Conservation (phyloP, 2,329 filamentous ascomycete genomes). For the Chaetomiaceae sp. region DNA sequence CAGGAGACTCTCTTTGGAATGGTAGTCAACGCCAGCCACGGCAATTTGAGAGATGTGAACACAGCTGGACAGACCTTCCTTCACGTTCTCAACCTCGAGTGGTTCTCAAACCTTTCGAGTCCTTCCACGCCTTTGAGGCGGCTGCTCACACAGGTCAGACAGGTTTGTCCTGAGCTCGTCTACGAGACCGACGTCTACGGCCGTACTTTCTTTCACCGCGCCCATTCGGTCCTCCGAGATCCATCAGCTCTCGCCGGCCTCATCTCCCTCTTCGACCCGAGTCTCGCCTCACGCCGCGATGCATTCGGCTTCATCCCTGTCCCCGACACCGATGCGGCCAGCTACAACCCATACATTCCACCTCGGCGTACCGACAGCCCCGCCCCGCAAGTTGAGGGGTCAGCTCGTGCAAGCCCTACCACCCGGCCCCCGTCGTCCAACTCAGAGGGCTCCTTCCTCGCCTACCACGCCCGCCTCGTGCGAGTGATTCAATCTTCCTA, state of each 20-base stretch:
- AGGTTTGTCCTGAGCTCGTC: slow-evolving; percentile 29
- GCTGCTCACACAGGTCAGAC: slow-evolving; percentile 29
- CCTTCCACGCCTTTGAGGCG: slow-evolving; percentile 25
- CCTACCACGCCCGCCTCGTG: slow-evolving; percentile 35
- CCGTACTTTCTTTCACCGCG: slow-evolving; percentile 48
- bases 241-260: slow-evolving; percentile 31
- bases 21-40: slow-evolving; percentile 21
- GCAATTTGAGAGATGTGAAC: slow-evolving; percentile 33
- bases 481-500: slow-evolving; percentile 34
- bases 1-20: slow-evolving; percentile 29
- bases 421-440: slow-evolving; percentile 23
- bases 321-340: slow-evolving; percentile 20
- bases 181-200: slow-evolving; percentile 45
- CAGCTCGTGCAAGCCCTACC: slow-evolving; percentile 14
- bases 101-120: slow-evolving; percentile 30
- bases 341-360: slow-evolving; percentile 26
- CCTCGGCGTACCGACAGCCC: slow-evolving; percentile 18
- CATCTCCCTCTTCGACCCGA: slow-evolving; percentile 32
- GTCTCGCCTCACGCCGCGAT: slow-evolving; percentile 39
- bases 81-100: slow-evolving; percentile 37
- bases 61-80: slow-evolving; percentile 46
- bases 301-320: slow-evolving; percentile 41
- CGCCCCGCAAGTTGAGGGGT: slow-evolving; percentile 17
- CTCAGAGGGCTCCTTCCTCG: slow-evolving; percentile 27
- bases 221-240: slow-evolving; percentile 31